Evolutionary conservation across 2,329 filamentous ascomycete species (phyloP), one percentile per base, ranked within the genome.

Genomic region (Coleophoma eucalyptorum): DNA sequence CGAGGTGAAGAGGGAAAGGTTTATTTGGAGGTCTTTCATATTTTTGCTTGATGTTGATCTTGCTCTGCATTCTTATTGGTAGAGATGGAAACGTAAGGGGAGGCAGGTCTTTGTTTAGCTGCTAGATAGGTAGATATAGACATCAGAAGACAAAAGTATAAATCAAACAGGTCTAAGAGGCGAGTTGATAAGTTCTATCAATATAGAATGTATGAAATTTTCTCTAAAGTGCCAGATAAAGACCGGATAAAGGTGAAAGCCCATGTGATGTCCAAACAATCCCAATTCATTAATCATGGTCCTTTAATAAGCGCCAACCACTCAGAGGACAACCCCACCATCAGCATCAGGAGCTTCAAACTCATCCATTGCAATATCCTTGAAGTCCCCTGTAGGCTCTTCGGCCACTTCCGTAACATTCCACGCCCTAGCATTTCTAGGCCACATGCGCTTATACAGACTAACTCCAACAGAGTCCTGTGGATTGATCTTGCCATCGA

Each of bases 401-500:
- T 60, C 58, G 35, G 62, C 62, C 38, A 63, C 46, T 31, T 62
- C 44, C 41, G 61, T 56, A 40, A 51, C 46, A 44, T 50, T 58
- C 62, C 62, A 67, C 35, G 54, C 71, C 43, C 64, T 65, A 16
- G 90, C 84, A 55, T 77, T 77, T 52, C 92, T 78, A 7, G 94
- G 94, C 79, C 86, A 94, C 54, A 93, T 84, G 19, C 89, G 75
- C 79, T 94, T 94, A 67, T 93, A 94, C 64, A 94, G 67, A 71
- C 90, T 96, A 56, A 97, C 88, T 46, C 90, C 94, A 43, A 99
- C 84, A 3, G 91, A 86, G 72, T 99, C 94, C 72, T 97, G 89
- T 1, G 94, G 92, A 69, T 97, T 97, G 68, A 99, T 93, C 67
- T 88, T 89, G 12, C 86, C 90, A 68, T 99, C 95, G 73, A 99